These are phyloP conservation scores for Pseudocercospora macadamiae DNA, from an alignment of 2,329 filamentous ascomycete species.

Conservation along the genomic window DNA sequence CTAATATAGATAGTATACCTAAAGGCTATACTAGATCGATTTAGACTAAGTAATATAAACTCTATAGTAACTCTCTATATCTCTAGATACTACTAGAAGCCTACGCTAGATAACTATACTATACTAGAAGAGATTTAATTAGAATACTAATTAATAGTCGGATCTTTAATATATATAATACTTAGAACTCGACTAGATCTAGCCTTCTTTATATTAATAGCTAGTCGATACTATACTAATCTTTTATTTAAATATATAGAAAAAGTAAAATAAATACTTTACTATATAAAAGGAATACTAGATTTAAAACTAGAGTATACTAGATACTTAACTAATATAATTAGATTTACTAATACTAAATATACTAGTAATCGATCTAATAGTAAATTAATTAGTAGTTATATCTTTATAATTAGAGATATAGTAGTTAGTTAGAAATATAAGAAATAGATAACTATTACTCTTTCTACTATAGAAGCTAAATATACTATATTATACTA, in stretches of 20 bases:
- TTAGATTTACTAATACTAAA: constrained; percentile 3
- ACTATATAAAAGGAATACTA: neutral
- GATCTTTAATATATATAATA: constrained; percentile 6
- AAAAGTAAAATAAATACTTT: neutral
- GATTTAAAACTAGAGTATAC: neutral
- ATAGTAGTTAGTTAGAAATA: neutral
- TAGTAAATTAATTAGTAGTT: neutral
- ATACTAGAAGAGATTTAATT: neutral
- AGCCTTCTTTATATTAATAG: constrained; percentile 8
- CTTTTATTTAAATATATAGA: neutral
- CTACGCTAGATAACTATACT: neutral
- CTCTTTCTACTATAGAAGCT: neutral
- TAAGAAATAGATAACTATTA: neutral
- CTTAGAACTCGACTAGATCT: constrained; percentile 8
- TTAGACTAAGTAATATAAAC: constrained; percentile 4
- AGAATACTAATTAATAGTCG: constrained; percentile 14
- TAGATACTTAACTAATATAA: neutral
- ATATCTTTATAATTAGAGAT: neutral
- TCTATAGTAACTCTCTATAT: neutral
- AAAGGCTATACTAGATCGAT: neutral
- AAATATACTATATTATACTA: neutral
- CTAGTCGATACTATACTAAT: constrained; percentile 8
- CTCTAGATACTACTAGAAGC: neutral
- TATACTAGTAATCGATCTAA: constrained; percentile 1
- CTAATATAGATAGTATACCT: neutral